Base-by-base conservation (phyloP, 768 basidiomycete genomes). In the Mycena metata region DNA sequence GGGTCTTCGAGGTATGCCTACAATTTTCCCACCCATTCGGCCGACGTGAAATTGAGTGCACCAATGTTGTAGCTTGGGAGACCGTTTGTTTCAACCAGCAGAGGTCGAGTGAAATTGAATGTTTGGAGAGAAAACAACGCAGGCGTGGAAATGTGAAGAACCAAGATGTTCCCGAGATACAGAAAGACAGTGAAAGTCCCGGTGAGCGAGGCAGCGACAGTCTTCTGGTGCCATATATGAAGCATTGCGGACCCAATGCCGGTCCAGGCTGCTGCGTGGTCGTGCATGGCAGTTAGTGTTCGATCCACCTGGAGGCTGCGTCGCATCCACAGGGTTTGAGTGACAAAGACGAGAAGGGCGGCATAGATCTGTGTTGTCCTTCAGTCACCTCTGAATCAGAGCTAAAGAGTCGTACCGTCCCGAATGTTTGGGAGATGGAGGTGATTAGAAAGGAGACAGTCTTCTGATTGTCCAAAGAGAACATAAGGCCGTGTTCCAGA, bases 241-340 rank as follows among this genome's bases (percentile, higher is more conserved):
- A 63, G 16, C 6, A 71, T 0, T 8, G 76, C 74, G 57, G 71
- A 58, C n/a, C 76, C 76, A 57, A 73, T 63, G 0, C 76, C 73
- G 17, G 56, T 58, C 76, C 76, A 77, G 16, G 76, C 73, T 3
- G 49, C 36, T 46, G 62, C 5, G 9, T 68, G 36, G 45, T 76
- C 76, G 60, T 76, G 74, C 0, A 73, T 47, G 33, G 60, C 42
- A 26, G 76, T 76, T 6, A 77, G 3, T 3, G 67, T 66, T n/a
- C 73, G 68, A 1, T 41, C 30, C 11, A 62, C 33, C 10, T 43
- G 42, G 19, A 74, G 33, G 0, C 66, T 39, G 12, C 46, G 59
- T 33, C 60, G 60, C 11, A 67, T 39, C 11, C 75, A 66, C 19
- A 74, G 66, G 17, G 66, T 65, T 24, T 77, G 76, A 24, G 67